A percentile compares a stretch with the other conserved stretches of the same genome.
Evolutionary conservation across 768 basidiomycete genomes (phyloP).

Genomic region (Trametes coccinea): DNA sequence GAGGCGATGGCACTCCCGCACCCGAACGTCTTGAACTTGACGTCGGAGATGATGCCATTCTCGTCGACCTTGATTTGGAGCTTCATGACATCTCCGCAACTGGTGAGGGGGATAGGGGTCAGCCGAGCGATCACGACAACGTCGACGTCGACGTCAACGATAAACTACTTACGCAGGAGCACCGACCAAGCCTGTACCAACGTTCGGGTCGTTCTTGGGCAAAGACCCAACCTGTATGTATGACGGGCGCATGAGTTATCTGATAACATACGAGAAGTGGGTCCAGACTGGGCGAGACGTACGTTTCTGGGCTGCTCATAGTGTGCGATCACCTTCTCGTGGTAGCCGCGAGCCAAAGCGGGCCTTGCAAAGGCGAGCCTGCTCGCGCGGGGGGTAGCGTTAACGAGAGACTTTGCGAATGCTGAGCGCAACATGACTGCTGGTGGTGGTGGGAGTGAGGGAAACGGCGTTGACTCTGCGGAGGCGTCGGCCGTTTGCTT

Average conservation of each 20-base stretch:
- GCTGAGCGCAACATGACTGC: slow-evolving; percentile 70
- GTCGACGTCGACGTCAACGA: not conserved
- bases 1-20: slow-evolving; percentile 98
- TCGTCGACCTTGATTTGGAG: slow-evolving; percentile 98
- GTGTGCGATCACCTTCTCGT: slow-evolving; percentile 96
- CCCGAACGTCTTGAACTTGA: slow-evolving; percentile 99
- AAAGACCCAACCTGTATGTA: slow-evolving; percentile 85
- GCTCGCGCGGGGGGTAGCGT: slow-evolving; percentile 43
- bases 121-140: slow-evolving; percentile 9
- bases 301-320: slow-evolving; percentile 98
- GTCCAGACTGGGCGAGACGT: slow-evolving; percentile 42
- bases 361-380: slow-evolving; percentile 46
- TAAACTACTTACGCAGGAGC: slow-evolving; percentile 80
- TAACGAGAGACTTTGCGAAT: slow-evolving; percentile 51
- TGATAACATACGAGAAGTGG: slow-evolving; percentile 46
- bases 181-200: slow-evolving; percentile 97
- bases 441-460: slow-evolving; percentile 33
- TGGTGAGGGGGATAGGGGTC: slow-evolving; percentile 35
- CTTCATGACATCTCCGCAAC: slow-evolving; percentile 99
- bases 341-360: slow-evolving; percentile 72
- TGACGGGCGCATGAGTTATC: slow-evolving; percentile 45
- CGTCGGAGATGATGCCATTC: slow-evolving; percentile 92
- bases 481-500: slow-evolving; percentile 22
- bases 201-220: slow-evolving; percentile 86
- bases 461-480: slow-evolving; percentile 14